phyloP scores from a whole-genome alignment of 331 rosid species.

The Phaseolus coccineus region DNA sequence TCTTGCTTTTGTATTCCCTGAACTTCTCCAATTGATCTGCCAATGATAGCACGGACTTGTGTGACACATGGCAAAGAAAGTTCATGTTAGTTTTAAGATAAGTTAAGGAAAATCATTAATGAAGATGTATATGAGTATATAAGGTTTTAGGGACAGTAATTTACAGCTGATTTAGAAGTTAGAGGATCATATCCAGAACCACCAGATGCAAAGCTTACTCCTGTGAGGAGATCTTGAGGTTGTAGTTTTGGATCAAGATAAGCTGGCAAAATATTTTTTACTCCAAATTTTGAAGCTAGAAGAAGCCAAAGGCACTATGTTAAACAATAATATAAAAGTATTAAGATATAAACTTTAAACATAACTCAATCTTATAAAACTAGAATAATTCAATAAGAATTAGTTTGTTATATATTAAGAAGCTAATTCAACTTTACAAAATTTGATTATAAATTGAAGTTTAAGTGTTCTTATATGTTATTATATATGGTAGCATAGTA shows the following conservation, averaged over 20 bases:
- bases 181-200: conserved; percentile 79
- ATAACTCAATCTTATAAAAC: no score
- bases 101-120: not conserved
- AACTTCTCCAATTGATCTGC: conserved; percentile 62
- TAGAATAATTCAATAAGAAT: no score
- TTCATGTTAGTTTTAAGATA: not conserved
- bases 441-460: no score
- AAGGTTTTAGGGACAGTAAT: not conserved
- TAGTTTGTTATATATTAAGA: no score
- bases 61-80: not conserved
- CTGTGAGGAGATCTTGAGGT: conserved; percentile 46
- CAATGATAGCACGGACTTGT: conserved; percentile 65
- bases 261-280: conserved; percentile 68
- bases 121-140: not conserved
- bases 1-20: conserved; percentile 57
- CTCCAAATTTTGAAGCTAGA: conserved; percentile 66
- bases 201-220: conserved; percentile 71
- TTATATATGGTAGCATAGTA: no score
- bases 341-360: not conserved
- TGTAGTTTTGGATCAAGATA: conserved; percentile 66
- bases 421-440: no score
- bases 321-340: not conserved
- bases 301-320: conserved; percentile 8
- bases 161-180: conserved; percentile 60
- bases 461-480: no score